Base-by-base conservation (phyloP, 805 yeast species). In the Pichia deserticola region DNA sequence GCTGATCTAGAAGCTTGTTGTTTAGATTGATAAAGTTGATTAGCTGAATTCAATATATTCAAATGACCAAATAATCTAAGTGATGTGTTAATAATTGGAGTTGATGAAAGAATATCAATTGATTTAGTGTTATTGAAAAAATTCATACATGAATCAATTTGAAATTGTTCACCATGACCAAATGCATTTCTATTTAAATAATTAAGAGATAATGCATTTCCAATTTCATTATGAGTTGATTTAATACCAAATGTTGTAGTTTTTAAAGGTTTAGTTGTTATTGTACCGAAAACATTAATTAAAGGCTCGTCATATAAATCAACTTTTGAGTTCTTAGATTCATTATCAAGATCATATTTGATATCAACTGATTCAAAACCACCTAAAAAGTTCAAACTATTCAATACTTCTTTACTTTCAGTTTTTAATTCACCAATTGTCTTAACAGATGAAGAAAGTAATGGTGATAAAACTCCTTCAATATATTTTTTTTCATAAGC, bases 161-260 rank as follows among this genome's bases (percentile, higher is more conserved):
- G 68, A 13, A 85, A 57, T 7, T 68, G 68, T 60, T 84, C 90
- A 13, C 86, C 89, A n/a, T 83, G 84, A 5, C 86, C 89, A 55
- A 83, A 75, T 8, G 77, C 68, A 59, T 84, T 84, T 53, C 69
- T 67, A 53, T 74, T 70, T 3, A 65, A 55, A 52, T 69, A 71
- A 10, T 65, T 61, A 32, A 73, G 58, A 5, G 72, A 72, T 40
- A 44, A 41, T 40, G 45, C 20, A 49, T 53, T 49, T 4, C 52
- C 52, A 4, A 28, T 5, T 8, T 47, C 43, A 13, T 40, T 51
- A 33, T 51, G 54, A 32, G 40, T 40, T 4, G 51, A 48, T 8
- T 36, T 32, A n/a, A 51, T 8, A n/a, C 44, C 33, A 11, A 44
- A 12, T 30, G 15, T 33, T 2, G 42, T 28, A 32, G 46, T 38